Conservation (phyloP, 2,329 filamentous ascomycete species). For the Cordyceps fumosorosea region DNA sequence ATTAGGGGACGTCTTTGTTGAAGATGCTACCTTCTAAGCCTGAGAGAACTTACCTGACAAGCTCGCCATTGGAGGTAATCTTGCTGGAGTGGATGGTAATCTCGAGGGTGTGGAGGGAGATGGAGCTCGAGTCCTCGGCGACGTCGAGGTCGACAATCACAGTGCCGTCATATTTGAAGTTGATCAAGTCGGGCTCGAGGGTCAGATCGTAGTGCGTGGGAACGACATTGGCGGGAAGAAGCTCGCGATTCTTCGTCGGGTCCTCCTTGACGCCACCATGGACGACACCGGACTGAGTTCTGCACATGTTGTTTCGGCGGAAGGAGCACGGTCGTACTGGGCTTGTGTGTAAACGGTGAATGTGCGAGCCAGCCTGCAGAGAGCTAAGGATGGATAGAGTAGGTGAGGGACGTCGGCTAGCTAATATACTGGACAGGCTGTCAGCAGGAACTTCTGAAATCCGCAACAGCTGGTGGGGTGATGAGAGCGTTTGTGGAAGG, state of each 20-base stretch:
- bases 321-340: constrained; percentile 61
- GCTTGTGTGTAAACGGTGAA: constrained; percentile 14
- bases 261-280: constrained; percentile 26
- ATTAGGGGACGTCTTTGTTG: neutral
- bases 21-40: neutral
- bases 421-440: constrained; percentile 9
- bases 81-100: constrained; percentile 68
- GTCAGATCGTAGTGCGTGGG: constrained; percentile 89
- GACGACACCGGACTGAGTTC: constrained; percentile 31
- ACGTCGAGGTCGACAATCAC: constrained; percentile 86
- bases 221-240: constrained; percentile 86
- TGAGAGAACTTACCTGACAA: constrained; percentile 35
- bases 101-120: constrained; percentile 83
- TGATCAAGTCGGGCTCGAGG: constrained; percentile 83
- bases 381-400: neutral
- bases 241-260: constrained; percentile 51
- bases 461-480: neutral
- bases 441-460: constrained; percentile 2
- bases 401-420: constrained; percentile 2
- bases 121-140: constrained; percentile 72
- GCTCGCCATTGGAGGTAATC: constrained; percentile 39
- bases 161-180: constrained; percentile 78
- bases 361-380: neutral
- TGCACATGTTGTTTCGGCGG: constrained; percentile 66
- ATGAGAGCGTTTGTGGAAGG: constrained; percentile 3